phyloP scores from a whole-genome alignment of 805 yeast genomes.

The Metschnikowia sp. region DNA sequence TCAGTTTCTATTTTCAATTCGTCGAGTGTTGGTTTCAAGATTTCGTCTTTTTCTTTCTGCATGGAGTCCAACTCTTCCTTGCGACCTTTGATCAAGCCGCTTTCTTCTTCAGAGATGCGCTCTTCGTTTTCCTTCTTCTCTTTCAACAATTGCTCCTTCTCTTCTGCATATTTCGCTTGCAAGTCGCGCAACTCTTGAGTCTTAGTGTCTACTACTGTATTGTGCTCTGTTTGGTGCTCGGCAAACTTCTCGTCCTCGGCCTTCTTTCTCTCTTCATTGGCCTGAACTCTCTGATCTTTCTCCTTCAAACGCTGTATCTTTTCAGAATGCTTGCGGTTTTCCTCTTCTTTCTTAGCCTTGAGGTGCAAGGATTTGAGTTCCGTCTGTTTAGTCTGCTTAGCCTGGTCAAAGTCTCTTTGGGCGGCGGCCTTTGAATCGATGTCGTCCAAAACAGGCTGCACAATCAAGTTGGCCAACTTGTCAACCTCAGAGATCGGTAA shows the following conservation, averaged over 20 bases:
- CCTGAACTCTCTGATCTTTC: slow-evolving; percentile 31
- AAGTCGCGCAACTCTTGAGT: slow-evolving; percentile 30
- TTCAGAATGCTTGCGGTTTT: slow-evolving; percentile 28
- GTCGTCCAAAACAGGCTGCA: slow-evolving; percentile 78
- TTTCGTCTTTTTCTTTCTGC: slow-evolving; percentile 52
- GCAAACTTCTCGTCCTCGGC: slow-evolving; percentile 28
- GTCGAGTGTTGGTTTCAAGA: slow-evolving; percentile 51
- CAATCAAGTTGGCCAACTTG: slow-evolving; percentile 72
- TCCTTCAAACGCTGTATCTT: slow-evolving; percentile 35
- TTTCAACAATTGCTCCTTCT: slow-evolving; percentile 40
- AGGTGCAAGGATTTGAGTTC: slow-evolving; percentile 33
- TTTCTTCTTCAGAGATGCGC: slow-evolving; percentile 42
- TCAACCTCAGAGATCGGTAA: slow-evolving; percentile 75
- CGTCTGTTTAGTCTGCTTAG: slow-evolving; percentile 32
- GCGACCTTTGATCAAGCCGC: slow-evolving; percentile 42
- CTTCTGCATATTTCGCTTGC: slow-evolving; percentile 37
- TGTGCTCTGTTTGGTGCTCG: slow-evolving; percentile 28
- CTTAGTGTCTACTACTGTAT: slow-evolving; percentile 29
- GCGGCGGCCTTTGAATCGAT: slow-evolving; percentile 64
- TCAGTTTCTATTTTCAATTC: slow-evolving; percentile 49
- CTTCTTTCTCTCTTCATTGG: slow-evolving; percentile 30
- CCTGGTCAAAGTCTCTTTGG: slow-evolving; percentile 53
- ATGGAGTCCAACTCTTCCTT: slow-evolving; percentile 44
- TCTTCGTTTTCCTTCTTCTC: slow-evolving; percentile 48
- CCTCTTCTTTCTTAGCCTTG: slow-evolving; percentile 23